Evolutionary conservation across 768 basidiomycete genomes (phyloP), one percentile per base, ranked within the genome.

Genomic region (Sistotremastrum niveocremeum): DNA sequence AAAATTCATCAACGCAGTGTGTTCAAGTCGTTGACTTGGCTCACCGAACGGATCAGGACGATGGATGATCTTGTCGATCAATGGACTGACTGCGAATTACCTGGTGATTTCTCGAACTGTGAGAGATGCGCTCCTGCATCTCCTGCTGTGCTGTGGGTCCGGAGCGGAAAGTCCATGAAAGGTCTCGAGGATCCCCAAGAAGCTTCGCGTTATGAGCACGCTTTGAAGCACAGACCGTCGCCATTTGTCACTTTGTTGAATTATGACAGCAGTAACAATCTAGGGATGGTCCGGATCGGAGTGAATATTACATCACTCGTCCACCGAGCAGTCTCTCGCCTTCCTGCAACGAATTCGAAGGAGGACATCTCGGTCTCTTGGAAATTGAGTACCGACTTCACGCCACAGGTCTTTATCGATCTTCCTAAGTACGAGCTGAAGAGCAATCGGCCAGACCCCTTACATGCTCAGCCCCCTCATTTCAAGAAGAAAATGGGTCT

Each of bases 191-290:
- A 95, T 55, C 73, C 84, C 11, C 68, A 78, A 7, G 77, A 94
- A 57, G 91, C 93, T 38, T 90, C 89, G 5, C 74, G 80, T 56
- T 95, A 88, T 57, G 93, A 97, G 58, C 78, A 86, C 44, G 73
- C 81, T 20, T 69, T 97, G 47, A 97, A 97, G 65, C 70, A 73
- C 46, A 79, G 93, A 12, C 93, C 93, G 0, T 76, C 69, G 40
- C 81, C 91, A 0, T 89, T 95, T 58, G 74, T 93, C 44, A 84
- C 90, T 0, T 88, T 91, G 57, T 71, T 91, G 32, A 81, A 73
- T 53, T 59, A 84, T 30, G 72, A 74, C 45, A 58, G 47, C 44
- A 73, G 77, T 20, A 62, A 76, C 37, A 75, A 75, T 12, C 59
- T 68, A 4, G 91, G 89, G 0, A 70, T 69, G 35, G 79, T 93